Evolutionary conservation across 108 stramenopile genomes (phyloP).

Genomic region (Skeletonema menzelii): DNA sequence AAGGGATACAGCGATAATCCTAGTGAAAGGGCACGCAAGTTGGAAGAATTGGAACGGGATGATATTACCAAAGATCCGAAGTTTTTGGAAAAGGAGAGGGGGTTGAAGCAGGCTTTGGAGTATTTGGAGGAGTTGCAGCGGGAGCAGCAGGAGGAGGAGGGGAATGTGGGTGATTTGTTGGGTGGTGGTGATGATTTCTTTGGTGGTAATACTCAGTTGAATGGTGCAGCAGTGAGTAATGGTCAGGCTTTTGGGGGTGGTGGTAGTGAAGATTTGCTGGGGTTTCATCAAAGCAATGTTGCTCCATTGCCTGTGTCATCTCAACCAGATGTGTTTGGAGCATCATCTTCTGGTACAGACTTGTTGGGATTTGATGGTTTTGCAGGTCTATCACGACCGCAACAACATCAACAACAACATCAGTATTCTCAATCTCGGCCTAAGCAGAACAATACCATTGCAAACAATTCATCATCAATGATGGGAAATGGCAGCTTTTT

Average conservation of each 20-base stretch:
- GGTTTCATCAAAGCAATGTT: background rate
- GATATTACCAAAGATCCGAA: slow-evolving; percentile 26
- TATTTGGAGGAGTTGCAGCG: slow-evolving; percentile 47
- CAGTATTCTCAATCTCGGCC: slow-evolving; percentile 10
- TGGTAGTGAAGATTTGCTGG: background rate
- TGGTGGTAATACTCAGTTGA: background rate
- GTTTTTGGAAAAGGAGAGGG: slow-evolving; percentile 34
- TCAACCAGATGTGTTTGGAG: background rate
- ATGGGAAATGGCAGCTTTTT: background rate
- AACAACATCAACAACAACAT: background rate
- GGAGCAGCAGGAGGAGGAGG: slow-evolving; percentile 13
- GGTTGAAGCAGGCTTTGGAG: slow-evolving; percentile 39
- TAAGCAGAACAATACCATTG: background rate
- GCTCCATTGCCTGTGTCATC: background rate
- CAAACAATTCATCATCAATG: background rate
- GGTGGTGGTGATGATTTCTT: slow-evolving; percentile 9
- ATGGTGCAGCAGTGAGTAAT: background rate
- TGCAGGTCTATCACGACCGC: background rate
- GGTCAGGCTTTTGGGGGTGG: background rate
- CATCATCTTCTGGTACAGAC: slow-evolving; percentile 3
- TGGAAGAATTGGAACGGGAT: slow-evolving; percentile 32
- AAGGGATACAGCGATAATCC: slow-evolving; percentile 45
- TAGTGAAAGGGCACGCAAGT: slow-evolving; percentile 12
- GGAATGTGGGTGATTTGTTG: slow-evolving; percentile 22
- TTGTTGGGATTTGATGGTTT: slow-evolving; percentile 22